Percentiles rank a stretch among this genome's conserved stretches.
These are phyloP conservation scores for Cytidiella melzeri DNA, from an alignment of 768 basidiomycete genomes.

Conservation along the genomic window DNA sequence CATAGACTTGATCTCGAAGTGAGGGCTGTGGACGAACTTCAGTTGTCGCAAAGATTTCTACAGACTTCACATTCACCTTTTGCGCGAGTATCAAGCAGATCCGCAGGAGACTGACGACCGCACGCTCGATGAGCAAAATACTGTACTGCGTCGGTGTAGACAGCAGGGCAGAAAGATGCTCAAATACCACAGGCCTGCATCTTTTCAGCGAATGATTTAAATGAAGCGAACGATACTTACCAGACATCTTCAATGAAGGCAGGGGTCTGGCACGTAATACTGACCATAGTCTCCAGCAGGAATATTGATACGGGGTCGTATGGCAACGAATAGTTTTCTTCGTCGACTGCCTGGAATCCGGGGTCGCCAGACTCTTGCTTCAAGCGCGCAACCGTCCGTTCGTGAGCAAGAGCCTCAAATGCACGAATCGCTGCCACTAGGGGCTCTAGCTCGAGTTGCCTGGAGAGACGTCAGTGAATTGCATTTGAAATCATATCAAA, in stretches of 20 bases:
- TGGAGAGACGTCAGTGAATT: slow-evolving; percentile 24
- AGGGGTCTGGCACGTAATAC: slow-evolving; percentile 72
- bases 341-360: slow-evolving; percentile 28
- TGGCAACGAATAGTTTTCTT: slow-evolving; percentile 53
- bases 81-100: slow-evolving; percentile 80
- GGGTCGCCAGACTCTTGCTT: slow-evolving; percentile 65
- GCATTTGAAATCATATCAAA: background rate
- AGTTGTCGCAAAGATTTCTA: slow-evolving; percentile 5
- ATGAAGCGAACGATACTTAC: slow-evolving; percentile 51
- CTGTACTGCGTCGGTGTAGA: slow-evolving; percentile 77
- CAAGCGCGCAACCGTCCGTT: slow-evolving; percentile 74
- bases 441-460: slow-evolving; percentile 74
- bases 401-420: slow-evolving; percentile 85
- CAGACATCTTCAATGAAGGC: slow-evolving; percentile 85
- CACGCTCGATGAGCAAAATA: slow-evolving; percentile 86
- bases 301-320: slow-evolving; percentile 97
- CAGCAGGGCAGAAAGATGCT: slow-evolving; percentile 81
- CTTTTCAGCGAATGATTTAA: too few species aligned
- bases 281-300: slow-evolving; percentile 91
- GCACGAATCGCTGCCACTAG: slow-evolving; percentile 81
- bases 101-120: slow-evolving; percentile 82
- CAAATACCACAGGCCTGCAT: slow-evolving; percentile 92
- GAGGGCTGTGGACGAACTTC: slow-evolving; percentile 44
- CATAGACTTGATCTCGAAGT: slow-evolving; percentile 89
- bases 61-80: slow-evolving; percentile 40